Percentiles rank a stretch among this genome's conserved stretches.
Conservation (phyloP, 139 green algal species). For the Astrephomene gubernaculifera region DNA sequence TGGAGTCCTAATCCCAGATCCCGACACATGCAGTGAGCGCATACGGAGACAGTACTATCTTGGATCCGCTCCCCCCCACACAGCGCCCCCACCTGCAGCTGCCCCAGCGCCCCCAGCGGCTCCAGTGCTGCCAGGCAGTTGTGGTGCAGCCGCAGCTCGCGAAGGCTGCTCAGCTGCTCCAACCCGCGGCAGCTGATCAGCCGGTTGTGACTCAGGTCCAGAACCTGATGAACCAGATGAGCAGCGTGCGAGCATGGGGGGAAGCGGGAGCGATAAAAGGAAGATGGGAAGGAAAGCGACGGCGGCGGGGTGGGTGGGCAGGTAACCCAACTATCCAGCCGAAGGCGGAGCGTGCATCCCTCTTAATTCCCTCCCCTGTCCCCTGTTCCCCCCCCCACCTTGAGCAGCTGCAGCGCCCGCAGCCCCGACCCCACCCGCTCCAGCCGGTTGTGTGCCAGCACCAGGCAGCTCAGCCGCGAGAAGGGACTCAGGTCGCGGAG, state of each 20-base stretch:
- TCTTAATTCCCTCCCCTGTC: neutral
- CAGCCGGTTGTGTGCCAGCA: conserved; percentile 58
- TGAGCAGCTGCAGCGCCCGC: conserved; percentile 32
- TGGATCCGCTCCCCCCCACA: neutral
- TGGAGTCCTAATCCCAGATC: no score
- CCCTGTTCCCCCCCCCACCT: neutral
- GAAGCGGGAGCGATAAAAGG: no score
- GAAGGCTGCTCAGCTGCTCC: conserved; percentile 32
- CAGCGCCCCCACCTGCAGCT: conserved; percentile 40
- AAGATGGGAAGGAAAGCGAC: no score
- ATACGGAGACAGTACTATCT: no score
- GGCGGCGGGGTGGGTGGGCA: no score
- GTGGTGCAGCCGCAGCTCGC: conserved; percentile 47
- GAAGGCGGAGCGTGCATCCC: no score
- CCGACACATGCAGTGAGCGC: no score
- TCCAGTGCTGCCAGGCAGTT: conserved; percentile 51
- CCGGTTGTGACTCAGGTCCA: conserved; percentile 40
- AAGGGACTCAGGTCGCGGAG: conserved; percentile 56
- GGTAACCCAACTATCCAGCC: no score
- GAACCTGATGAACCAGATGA: conserved; percentile 7
- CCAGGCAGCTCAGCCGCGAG: conserved; percentile 45
- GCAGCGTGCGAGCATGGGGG: no score
- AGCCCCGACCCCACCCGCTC: conserved; percentile 37
- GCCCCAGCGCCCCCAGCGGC: conserved; percentile 33
- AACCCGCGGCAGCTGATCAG: conserved; percentile 37